Evolutionary conservation across 202 grass and related monocot genomes (phyloP), one percentile per base, ranked within the genome.

Genomic region (Setaria italica): DNA sequence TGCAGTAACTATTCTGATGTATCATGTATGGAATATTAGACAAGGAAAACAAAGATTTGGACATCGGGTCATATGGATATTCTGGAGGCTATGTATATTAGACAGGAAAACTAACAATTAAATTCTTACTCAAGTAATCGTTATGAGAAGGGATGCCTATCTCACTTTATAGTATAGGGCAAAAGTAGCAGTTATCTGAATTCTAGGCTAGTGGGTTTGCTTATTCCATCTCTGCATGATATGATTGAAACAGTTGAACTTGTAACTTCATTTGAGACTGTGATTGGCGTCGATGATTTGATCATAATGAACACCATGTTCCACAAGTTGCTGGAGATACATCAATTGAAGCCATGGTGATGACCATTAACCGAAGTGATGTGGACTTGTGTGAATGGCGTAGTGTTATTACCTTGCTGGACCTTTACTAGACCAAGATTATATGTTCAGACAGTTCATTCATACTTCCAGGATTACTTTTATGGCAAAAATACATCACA

Each of bases 101-200:
- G 19, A 32, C 35, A 29, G 70, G 20, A 39, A 39, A 39, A 39
- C 34, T 81, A 57, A 39, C 37, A 39, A 81, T 74, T 67, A 6
- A 25, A 41, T 41, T 11, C 11, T 56, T 55, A 14, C 63, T 80
- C 48, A 80, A 80, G 33, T 14, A 69, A 42, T 81, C 30, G 37
- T 66, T 17, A 67, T 67, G 41, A 34, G 5, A 54, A 69, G 34
- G 50, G 17, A 43, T 39, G 14, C 7, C 0, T 42, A 67, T 13
- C 65, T 43, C 7, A 39, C 33, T 43, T 3, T 39, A 39, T 39
- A 39, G 33, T 32, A 55, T 25, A 80, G 20, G 33, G 4, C 19
- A 80, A 67, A 53, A 80, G 33, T 39, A 67, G 66, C 0, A n/a
- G 33, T 33, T 54, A 55, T 19, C 6, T 54, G 49, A 56, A 81